Evolutionary conservation across 768 basidiomycete genomes (phyloP).

Genomic region (Collybia sordida): DNA sequence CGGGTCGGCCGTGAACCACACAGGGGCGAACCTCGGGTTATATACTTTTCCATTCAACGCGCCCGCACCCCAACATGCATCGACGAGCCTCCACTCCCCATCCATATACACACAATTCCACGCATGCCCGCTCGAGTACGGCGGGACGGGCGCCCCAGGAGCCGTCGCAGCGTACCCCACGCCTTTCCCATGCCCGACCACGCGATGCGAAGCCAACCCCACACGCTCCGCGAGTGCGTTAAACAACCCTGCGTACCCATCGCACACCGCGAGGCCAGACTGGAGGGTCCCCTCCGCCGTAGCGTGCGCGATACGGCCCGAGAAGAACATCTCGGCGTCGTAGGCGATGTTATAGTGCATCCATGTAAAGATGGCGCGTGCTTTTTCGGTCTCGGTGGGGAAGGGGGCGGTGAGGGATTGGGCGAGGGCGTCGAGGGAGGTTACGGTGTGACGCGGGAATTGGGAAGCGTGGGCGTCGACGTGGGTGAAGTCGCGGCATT

Average conservation of each 20-base stretch:
- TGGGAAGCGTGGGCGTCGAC: conserved; percentile 43
- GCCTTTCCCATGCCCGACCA: conserved; percentile 48
- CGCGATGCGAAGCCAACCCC: conserved; percentile 38
- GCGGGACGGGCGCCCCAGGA: conserved; percentile 33
- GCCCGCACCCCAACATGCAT: conserved; percentile 52
- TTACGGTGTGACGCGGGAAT: conserved; percentile 40
- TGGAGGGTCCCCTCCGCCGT: conserved; percentile 38
- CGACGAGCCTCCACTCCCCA: conserved; percentile 45
- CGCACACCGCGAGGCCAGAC: conserved; percentile 48
- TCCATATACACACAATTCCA: conserved; percentile 48
- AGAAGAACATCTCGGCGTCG: conserved; percentile 41
- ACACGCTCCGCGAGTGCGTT: conserved; percentile 34
- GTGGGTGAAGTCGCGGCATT: conserved; percentile 41
- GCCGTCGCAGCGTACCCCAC: conserved; percentile 34
- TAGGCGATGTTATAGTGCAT: conserved; percentile 47
- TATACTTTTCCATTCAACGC: conserved; percentile 33
- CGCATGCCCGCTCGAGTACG: conserved; percentile 40
- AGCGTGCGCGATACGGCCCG: conserved; percentile 34
- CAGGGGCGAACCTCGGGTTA: conserved; percentile 32
- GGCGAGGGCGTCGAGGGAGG: conserved; percentile 38
- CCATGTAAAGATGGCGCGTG: conserved; percentile 47
- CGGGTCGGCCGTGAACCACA: conserved; percentile 43
- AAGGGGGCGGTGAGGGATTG: conserved; percentile 41
- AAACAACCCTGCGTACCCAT: conserved; percentile 48
- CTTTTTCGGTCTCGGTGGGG: conserved; percentile 41